Base-by-base conservation (phyloP, 2,329 filamentous ascomycete genomes). In the Penicillium janthinellum region DNA sequence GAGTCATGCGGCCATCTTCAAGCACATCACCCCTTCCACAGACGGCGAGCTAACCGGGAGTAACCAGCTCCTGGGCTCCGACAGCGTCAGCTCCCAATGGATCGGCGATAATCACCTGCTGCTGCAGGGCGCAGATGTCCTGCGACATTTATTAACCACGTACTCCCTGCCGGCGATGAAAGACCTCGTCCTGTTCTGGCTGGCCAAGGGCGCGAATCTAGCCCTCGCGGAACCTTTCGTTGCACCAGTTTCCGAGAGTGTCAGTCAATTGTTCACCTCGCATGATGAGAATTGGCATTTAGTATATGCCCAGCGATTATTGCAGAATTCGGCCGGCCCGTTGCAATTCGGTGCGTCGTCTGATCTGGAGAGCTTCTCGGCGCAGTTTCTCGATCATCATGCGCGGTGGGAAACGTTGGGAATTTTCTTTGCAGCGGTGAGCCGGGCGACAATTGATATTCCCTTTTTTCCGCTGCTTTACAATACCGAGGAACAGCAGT, bases 391-490 rank as follows among this genome's bases (percentile, higher is more conserved):
- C 7, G 48, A 64, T 25, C 64, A 71, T 17, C 71, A 74, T 57
- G 61, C 70, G 12, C 70, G 77, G 12, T 78, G 76, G 76, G 77
- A 79, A 41, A 74, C 74, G 0, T 34, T 79, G 4, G 77, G 75
- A 0, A 66, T 79, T 3, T 78, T 79, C 45, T 69, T 78, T 28
- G 70, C 73, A 1, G 72, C 73, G 4, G 68, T 74, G 10, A 71
- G 69, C 44, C 68, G 75, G 41, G 75, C 76, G n/a, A 69, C 73
- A 0, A 67, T 72, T 14, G 74, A 78, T 58, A 61, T 73, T 0
- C 53, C 68, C 0, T 71, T 67, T 48, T 75, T 72, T 52, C 67
- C 69, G 0, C 57, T 63, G 0, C 58, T 77, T 6, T 77, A 74
- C 59, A 65, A 66, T 7, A 64, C 66, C 1, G 64, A 69, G 14